Base-by-base conservation (phyloP, 2,329 filamentous ascomycete genomes). In the Hypoxylon sp. region DNA sequence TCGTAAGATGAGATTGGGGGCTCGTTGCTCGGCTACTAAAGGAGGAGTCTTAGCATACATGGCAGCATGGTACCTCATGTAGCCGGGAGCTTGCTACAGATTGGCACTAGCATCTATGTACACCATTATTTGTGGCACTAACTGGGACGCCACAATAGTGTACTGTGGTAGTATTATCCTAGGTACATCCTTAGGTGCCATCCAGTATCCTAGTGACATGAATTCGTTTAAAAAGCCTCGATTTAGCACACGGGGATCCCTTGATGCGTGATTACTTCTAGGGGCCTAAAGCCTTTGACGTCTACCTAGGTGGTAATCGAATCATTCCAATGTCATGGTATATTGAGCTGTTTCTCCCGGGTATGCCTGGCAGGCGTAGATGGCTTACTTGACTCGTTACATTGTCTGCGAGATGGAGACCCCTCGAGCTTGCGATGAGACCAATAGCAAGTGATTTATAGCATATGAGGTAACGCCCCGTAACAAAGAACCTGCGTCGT, bases 401-500 rank as follows among this genome's bases (percentile, higher is more conserved):
- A 27, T 27, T 27, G 24, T 27, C 24, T 27, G 24, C 5, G 24
- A 27, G 24, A 27, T 27, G 5, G 24, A 27, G 24, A 27, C 29
- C 13, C 37, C 27, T 54, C 17, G 31, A 21, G 13, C 29, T 39
- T 35, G 35, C 35, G 39, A 24, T 37, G 21, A 48, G 21, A 53
- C 57, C 48, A 61, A 53, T 54, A 46, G 53, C 35, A 54, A 19
- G 27, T 27, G 13, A 31, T 42, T 37, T 53, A 53, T 24, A 29
- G 24, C 29, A 48, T 44, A 55, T 50, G 42, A 59, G 42, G 54
- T 55, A 65, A 59, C 54, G 21, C 39, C 29, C 17, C 10, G 15
- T 27, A 27, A n/a, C 39, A 29, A 17, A 19, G n/a, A 27, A 27
- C 24, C 24, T 27, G 24, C 24, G 17, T 42, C 11, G 32, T 11